Evolutionary conservation across 2,329 filamentous ascomycete genomes (phyloP).

Genomic region (Ophiostoma sp.): DNA sequence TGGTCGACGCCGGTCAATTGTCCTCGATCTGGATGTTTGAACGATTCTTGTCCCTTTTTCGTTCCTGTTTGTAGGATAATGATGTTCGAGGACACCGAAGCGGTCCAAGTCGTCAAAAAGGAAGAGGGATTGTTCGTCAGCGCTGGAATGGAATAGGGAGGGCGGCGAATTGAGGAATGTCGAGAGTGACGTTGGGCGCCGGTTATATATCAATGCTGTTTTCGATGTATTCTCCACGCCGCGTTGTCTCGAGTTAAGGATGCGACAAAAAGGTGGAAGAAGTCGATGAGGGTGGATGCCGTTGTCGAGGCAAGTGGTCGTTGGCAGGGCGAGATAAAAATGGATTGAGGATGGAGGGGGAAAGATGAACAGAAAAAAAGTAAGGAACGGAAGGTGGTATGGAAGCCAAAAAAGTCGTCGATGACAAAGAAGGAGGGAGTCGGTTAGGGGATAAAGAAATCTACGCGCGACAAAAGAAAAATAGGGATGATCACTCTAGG

Average conservation of each 20-base stretch:
- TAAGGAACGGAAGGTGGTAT: conserved; percentile 10
- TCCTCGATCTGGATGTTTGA: not conserved
- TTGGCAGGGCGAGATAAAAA: conserved; percentile 7
- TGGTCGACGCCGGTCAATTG: not conserved
- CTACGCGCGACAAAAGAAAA: conserved; percentile 8
- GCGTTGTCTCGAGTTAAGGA: not conserved
- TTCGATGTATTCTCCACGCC: not conserved
- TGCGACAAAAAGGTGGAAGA: not conserved
- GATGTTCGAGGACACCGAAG: not conserved
- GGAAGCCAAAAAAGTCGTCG: conserved; percentile 1
- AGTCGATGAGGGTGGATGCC: too few species aligned
- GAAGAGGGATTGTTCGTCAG: not conserved
- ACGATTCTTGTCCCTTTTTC: not conserved
- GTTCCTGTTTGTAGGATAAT: not conserved
- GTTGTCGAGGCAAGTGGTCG: conserved; percentile 6
- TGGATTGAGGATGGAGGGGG: not conserved
- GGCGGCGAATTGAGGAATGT: not conserved
- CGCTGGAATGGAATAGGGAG: not conserved
- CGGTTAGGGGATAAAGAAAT: conserved; percentile 11
- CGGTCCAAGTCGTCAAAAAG: not conserved
- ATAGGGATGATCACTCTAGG: conserved; percentile 15
- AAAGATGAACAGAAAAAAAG: not conserved
- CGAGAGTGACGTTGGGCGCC: conserved; percentile 6
- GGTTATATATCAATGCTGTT: conserved; percentile 6
- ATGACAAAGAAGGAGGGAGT: not conserved